These are phyloP conservation scores for Cladochytrium replicatum DNA, from an alignment of 192 early-diverging fungal genomes.

Conservation along the genomic window DNA sequence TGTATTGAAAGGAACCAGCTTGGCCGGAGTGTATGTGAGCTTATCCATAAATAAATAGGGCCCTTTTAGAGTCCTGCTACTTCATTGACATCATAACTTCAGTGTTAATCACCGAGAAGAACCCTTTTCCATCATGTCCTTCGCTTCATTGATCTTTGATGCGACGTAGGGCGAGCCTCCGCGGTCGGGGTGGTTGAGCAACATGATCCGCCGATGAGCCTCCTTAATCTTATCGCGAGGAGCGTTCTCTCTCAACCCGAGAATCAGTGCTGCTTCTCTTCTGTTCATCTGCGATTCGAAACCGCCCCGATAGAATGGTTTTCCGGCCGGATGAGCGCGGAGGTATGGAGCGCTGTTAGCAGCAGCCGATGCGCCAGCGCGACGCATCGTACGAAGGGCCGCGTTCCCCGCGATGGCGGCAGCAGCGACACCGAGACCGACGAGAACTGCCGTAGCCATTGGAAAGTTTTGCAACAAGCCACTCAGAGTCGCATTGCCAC, in stretches of 20 bases:
- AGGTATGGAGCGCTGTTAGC: conserved; percentile 51
- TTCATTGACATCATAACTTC: too few relatives aligned
- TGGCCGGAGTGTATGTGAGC: too few relatives aligned
- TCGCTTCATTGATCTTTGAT: conserved; percentile 97
- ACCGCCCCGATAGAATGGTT: conserved; percentile 70
- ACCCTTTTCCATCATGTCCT: conserved; percentile 83
- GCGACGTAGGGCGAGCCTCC: conserved; percentile 95
- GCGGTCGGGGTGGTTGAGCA: conserved; percentile 96
- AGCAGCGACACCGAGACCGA: conserved; percentile 77
- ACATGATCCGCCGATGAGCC: conserved; percentile 92
- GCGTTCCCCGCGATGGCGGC: conserved; percentile 71
- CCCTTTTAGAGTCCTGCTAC: too few relatives aligned
- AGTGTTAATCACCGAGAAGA: too few relatives aligned
- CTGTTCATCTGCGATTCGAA: conserved; percentile 89
- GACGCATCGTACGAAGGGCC: conserved; percentile 59
- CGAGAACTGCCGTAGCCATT: conserved; percentile 61
- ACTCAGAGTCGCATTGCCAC: too few relatives aligned
- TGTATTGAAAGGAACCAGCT: too few relatives aligned
- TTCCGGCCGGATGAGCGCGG: conserved; percentile 40
- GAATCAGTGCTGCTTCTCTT: conserved; percentile 80
- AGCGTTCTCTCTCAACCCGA: conserved; percentile 47
- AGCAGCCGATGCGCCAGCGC: too few relatives aligned
- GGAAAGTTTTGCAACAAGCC: too few relatives aligned
- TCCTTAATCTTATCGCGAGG: conserved; percentile 75
- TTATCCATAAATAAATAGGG: too few relatives aligned